Percentiles rank a stretch among this genome's conserved stretches.
These are phyloP conservation scores for Cardamine occulta DNA, from an alignment of 345 rosid species.

Conservation along the genomic window DNA sequence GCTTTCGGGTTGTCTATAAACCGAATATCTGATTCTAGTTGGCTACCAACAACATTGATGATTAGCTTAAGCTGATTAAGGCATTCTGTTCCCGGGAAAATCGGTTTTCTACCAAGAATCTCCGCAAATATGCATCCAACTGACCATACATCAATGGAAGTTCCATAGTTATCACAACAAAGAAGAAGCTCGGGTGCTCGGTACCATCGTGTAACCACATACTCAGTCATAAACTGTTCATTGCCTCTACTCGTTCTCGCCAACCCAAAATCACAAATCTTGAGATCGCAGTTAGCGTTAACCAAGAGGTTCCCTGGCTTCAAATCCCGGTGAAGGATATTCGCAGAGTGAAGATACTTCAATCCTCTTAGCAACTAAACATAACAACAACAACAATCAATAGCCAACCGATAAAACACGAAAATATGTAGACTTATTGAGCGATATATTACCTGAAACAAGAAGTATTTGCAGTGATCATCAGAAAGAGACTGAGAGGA, in stretches of 20 bases:
- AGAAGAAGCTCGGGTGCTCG: slow-evolving; percentile 94
- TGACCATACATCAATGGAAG: slow-evolving; percentile 89
- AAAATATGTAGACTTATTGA: background rate
- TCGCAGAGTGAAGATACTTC: slow-evolving; percentile 92
- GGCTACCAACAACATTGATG: slow-evolving; percentile 76
- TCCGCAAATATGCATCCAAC: slow-evolving; percentile 93
- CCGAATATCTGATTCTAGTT: slow-evolving; percentile 61
- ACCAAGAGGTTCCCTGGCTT: slow-evolving; percentile 91
- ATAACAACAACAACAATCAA: slow-evolving; percentile 19
- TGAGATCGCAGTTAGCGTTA: slow-evolving; percentile 79
- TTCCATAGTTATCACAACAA: slow-evolving; percentile 79
- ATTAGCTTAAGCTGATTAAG: slow-evolving; percentile 82
- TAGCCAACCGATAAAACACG: slow-evolving; percentile 9
- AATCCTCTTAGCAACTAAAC: slow-evolving; percentile 76
- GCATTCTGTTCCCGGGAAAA: slow-evolving; percentile 84
- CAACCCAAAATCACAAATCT: slow-evolving; percentile 87
- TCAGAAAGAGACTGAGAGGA: slow-evolving; percentile 71
- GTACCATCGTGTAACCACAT: slow-evolving; percentile 93
- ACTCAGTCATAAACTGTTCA: slow-evolving; percentile 86
- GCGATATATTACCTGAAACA: slow-evolving; percentile 64
- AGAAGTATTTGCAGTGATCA: slow-evolving; percentile 83
- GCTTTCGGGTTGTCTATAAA: slow-evolving; percentile 81
- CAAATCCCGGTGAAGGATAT: slow-evolving; percentile 86
- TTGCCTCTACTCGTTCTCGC: slow-evolving; percentile 73
- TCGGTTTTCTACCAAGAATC: slow-evolving; percentile 82